Evolutionary conservation across 2,329 filamentous ascomycete genomes (phyloP).

Genomic region (Aspergillus amoenus): DNA sequence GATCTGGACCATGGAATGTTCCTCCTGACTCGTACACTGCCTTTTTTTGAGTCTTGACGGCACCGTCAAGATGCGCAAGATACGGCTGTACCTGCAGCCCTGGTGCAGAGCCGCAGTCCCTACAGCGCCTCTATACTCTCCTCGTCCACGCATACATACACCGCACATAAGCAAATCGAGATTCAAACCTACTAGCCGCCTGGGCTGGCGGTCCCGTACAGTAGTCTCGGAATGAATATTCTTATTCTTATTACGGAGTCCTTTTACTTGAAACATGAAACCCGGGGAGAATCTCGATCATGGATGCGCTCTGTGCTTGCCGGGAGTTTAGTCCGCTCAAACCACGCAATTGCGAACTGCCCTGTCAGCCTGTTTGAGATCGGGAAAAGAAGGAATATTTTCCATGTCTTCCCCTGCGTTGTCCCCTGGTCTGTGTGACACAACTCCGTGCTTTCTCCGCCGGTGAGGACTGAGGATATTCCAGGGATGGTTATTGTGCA

Average conservation of each 20-base stretch:
- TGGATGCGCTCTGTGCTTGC: background rate
- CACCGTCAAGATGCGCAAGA: background rate
- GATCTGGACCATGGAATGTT: background rate
- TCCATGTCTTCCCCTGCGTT: background rate
- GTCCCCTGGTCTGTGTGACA: background rate
- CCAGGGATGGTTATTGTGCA: background rate
- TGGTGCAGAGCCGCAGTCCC: conserved; percentile 15
- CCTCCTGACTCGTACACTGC: background rate
- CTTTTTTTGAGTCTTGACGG: background rate
- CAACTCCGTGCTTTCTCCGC: background rate
- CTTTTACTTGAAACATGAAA: background rate
- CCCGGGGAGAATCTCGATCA: background rate
- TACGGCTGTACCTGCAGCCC: conserved; percentile 21
- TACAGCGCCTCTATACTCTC: conserved; percentile 2
- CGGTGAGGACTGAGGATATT: background rate
- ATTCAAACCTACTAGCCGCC: background rate
- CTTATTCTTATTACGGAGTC: background rate
- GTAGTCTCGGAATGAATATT: background rate
- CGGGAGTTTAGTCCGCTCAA: background rate
- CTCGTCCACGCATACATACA: background rate
- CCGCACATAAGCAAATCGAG: background rate
- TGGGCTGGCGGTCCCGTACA: background rate
- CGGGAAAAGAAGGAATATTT: background rate
- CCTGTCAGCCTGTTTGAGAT: too few relatives aligned
- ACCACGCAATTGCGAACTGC: background rate